Base-by-base conservation (phyloP, 352 stramenopile genomes). In the Globisporangium spiculum region DNA sequence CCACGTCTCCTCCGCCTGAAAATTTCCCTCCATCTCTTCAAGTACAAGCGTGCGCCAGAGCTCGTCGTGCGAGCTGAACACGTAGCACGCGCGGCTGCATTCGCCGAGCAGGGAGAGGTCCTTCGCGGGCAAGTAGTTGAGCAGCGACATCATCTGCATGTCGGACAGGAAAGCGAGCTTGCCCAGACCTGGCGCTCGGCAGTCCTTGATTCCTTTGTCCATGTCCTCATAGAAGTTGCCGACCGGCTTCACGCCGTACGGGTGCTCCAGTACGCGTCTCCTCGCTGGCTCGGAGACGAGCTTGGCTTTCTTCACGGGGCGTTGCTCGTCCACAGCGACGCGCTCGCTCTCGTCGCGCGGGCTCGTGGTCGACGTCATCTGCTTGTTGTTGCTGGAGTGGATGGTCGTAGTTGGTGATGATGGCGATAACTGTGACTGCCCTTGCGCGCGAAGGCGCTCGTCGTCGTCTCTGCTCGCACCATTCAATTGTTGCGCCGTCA, bases 31-130 rank as follows among this genome's bases (percentile, higher is more conserved):
- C 75, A 90, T 88, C 57, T 93, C 77, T 48, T 92, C 77, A 2
- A 97, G 76, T 68, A 92, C 82, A 8, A 95, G 74, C 56, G 79
- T 78, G 41, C 86, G 77, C 90, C 90, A 97, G 24, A 96, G 79
- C 60, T 97, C 90, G 57, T 96, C 87, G 60, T 95, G 81, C 14
- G 73, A 82, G 52, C 68, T 70, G 57, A 91, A 93, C 34, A 93
- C 80, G 61, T 96, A 96, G 34, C 74, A 82, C 7, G 78, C 84
- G 4, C 78, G 77, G 72, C 83, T 95, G 54, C 78, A 86, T 1
- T 54, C 57, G 10, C 68, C 70, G 12, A 95, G 69, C 14, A 36
- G 66, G 9, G 56, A 77, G 27, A 97, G 73, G 46, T 91, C 79
- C 5, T 36, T 65, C 0, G 86, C 83, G 2, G 83, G 60, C 12